Conservation (phyloP, 2,329 filamentous ascomycete genomes). For the Coniochaeta prunicola region DNA sequence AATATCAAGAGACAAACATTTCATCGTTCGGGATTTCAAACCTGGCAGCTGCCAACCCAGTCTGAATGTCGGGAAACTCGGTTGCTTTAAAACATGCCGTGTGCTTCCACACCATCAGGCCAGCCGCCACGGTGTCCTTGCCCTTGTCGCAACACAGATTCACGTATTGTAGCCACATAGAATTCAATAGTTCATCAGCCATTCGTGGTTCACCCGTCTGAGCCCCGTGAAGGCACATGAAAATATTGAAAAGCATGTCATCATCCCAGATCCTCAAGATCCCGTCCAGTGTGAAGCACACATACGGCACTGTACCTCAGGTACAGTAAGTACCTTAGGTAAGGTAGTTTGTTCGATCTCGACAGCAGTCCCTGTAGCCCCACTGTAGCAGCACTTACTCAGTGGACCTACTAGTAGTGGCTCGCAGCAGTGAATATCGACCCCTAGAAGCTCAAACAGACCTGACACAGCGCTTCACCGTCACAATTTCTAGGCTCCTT, state of each 20-base stretch:
- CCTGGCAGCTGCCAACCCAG: background rate
- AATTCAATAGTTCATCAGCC: background rate
- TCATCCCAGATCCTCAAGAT: background rate
- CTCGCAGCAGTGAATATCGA: background rate
- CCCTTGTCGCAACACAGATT: background rate
- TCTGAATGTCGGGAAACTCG: background rate
- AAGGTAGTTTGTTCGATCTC: background rate
- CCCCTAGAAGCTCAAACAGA: slow-evolving; percentile 14
- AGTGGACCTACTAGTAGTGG: no score
- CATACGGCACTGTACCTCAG: background rate
- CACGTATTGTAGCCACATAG: background rate
- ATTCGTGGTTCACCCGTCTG: background rate
- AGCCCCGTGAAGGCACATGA: background rate
- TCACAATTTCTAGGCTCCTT: background rate
- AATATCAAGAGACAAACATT: background rate
- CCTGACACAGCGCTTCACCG: slow-evolving; percentile 15
- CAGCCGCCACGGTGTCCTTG: background rate
- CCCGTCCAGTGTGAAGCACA: background rate
- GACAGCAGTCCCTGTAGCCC: no score
- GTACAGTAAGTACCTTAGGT: no score
- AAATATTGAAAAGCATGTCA: background rate
- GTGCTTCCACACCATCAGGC: background rate
- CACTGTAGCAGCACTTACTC: no score
- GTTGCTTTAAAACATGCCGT: background rate
- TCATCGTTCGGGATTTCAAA: background rate